These are phyloP conservation scores for Trichoderma atroviride DNA, from an alignment of 2,329 filamentous ascomycete genomes.

Conservation along the genomic window DNA sequence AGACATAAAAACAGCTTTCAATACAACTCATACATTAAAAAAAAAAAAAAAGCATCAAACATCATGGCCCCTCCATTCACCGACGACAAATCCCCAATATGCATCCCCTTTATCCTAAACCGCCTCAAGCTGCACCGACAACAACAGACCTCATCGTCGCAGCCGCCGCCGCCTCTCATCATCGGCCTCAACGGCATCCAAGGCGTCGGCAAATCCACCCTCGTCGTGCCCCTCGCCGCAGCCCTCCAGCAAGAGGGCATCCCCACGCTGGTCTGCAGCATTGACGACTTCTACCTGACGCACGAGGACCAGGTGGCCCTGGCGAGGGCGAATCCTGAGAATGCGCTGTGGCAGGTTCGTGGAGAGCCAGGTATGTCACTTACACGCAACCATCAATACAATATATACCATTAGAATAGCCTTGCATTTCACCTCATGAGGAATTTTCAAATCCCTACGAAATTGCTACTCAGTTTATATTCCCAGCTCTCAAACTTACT, in stretches of 20 bases:
- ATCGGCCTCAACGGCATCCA: constrained; percentile 90
- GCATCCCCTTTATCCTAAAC: constrained; percentile 74
- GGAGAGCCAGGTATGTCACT: constrained; percentile 68
- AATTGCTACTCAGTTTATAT: neutral
- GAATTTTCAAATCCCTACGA: neutral
- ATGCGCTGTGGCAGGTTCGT: constrained; percentile 76
- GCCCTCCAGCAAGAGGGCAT: constrained; percentile 60
- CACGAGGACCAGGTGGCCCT: constrained; percentile 69
- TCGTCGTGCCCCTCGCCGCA: constrained; percentile 68
- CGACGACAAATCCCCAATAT: constrained; percentile 78
- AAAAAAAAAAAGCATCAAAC: neutral
- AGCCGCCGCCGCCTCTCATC: constrained; percentile 64
- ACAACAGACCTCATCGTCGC: constrained; percentile 27
- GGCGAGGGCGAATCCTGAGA: constrained; percentile 65
- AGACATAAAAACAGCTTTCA: neutral
- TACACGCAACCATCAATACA: neutral
- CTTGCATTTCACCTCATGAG: no score
- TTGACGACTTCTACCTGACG: constrained; percentile 87
- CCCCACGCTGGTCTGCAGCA: constrained; percentile 73
- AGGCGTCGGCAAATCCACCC: constrained; percentile 88
- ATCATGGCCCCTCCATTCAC: constrained; percentile 46
- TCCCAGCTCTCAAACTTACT: neutral
- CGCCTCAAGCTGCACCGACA: constrained; percentile 55
- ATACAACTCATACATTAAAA: neutral
- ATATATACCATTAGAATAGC: no score